phyloP scores from a whole-genome alignment of 345 rosid species.

The Raphanus sativus region DNA sequence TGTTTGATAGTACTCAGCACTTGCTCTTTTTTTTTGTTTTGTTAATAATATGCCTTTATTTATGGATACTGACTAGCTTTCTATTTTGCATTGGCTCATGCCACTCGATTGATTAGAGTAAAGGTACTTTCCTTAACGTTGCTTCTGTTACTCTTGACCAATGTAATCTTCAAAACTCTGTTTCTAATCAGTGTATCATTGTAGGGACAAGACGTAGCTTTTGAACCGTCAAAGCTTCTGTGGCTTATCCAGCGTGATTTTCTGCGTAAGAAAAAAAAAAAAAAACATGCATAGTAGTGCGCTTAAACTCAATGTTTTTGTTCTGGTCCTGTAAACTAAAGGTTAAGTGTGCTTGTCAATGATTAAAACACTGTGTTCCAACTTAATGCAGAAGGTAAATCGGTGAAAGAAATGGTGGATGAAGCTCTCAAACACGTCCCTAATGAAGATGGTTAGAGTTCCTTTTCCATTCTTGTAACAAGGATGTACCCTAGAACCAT shows the following conservation, averaged over 20 bases:
- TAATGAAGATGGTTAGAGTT: conserved; percentile 67
- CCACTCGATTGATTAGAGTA: conserved; percentile 58
- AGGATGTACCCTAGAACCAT: too few relatives aligned
- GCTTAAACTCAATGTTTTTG: too few relatives aligned
- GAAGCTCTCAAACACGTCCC: conserved; percentile 92
- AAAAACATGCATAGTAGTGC: too few relatives aligned
- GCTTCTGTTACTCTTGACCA: conserved; percentile 7
- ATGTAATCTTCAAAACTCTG: conserved; percentile 14
- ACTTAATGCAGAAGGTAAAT: conserved; percentile 77
- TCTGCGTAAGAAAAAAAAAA: conserved; percentile 61
- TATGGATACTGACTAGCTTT: conserved; percentile 46
- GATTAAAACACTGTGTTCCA: conserved; percentile 20
- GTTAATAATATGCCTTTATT: background rate
- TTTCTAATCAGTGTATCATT: conserved; percentile 29
- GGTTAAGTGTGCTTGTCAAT: background rate
- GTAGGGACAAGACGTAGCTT: conserved; percentile 97
- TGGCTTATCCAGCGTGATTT: conserved; percentile 99
- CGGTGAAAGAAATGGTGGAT: conserved; percentile 95
- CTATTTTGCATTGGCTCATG: conserved; percentile 41
- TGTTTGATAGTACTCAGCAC: conserved; percentile 11
- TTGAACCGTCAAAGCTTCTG: conserved; percentile 91
- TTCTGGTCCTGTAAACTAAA: too few relatives aligned
- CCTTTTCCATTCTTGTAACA: background rate
- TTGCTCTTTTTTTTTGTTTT: background rate
- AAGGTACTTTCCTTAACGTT: conserved; percentile 59